A percentile compares a stretch with the other conserved stretches of the same genome.
These are phyloP conservation scores for Penicillium lagena DNA, from an alignment of 495 filamentous ascomycete genomes.

Conservation along the genomic window DNA sequence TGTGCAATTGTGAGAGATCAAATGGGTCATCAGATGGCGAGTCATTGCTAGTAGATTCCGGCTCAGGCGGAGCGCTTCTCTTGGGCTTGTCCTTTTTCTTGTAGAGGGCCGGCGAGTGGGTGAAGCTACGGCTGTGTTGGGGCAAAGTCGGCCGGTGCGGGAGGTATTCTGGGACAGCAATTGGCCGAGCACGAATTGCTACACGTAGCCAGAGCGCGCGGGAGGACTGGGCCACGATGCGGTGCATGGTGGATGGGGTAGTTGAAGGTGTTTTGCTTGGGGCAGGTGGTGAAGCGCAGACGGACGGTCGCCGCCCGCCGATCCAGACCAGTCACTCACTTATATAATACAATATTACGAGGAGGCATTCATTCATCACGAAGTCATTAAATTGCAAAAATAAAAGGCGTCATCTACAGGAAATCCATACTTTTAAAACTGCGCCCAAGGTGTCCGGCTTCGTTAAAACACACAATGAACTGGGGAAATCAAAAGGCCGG, in stretches of 20 bases:
- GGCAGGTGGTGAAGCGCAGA: not conserved
- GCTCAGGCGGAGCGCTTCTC: constrained; percentile 8
- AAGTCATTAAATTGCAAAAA: constrained; percentile 34
- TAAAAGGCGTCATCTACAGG: constrained; percentile 30
- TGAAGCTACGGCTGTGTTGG: constrained; percentile 11
- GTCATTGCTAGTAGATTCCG: constrained; percentile 9
- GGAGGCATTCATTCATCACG: constrained; percentile 14
- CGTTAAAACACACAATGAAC: constrained; percentile 11
- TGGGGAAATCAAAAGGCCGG: constrained; percentile 9
- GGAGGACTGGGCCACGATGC: constrained; percentile 5
- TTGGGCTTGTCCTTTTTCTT: constrained; percentile 37
- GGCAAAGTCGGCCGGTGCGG: not conserved
- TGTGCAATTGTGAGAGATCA: constrained; percentile 59
- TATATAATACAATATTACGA: too few species aligned
- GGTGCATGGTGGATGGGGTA: constrained; percentile 8
- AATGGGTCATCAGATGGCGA: constrained; percentile 48
- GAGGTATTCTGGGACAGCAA: too few species aligned
- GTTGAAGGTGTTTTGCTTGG: not conserved
- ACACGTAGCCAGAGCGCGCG: not conserved
- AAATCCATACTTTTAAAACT: constrained; percentile 33
- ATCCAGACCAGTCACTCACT: too few species aligned
- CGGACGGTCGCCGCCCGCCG: not conserved
- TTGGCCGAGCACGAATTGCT: too few species aligned
- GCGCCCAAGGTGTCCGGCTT: constrained; percentile 26
- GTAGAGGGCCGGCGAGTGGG: constrained; percentile 18